phyloP scores from a whole-genome alignment of 176 grass and related monocot species.

The Melocanna baccifera region DNA sequence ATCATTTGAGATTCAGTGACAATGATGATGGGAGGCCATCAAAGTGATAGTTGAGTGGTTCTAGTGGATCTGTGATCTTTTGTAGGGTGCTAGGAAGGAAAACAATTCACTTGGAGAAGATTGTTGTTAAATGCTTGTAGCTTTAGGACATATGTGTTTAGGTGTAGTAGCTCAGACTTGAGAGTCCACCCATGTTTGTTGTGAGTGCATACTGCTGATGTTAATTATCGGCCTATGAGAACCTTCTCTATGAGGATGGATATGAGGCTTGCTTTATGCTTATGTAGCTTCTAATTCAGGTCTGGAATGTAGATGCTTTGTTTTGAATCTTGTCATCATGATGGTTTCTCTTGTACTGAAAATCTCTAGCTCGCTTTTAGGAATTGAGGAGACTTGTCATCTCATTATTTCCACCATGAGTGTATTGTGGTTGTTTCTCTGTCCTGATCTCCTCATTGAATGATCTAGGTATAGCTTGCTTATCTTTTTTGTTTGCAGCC shows the following conservation, averaged over 20 bases:
- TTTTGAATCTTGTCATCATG: not conserved
- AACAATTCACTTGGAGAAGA: constrained; percentile 28
- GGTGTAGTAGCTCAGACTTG: constrained; percentile 35
- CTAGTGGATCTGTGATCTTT: not conserved
- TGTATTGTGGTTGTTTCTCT: too few relatives aligned
- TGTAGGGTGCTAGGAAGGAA: not conserved
- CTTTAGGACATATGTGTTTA: constrained; percentile 40
- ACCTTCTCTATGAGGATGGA: constrained; percentile 3
- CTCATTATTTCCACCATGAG: not conserved
- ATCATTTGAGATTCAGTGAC: not conserved
- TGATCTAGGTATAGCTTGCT: not conserved
- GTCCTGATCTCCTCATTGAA: not conserved
- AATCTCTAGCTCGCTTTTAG: not conserved
- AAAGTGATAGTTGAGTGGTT: constrained; percentile 30
- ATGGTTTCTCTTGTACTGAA: not conserved
- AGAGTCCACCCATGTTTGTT: constrained; percentile 33
- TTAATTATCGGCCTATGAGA: constrained; percentile 26
- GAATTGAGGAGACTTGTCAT: not conserved
- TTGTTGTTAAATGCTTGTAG: constrained; percentile 53
- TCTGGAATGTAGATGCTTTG: constrained; percentile 8
- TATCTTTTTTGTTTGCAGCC: too few relatives aligned
- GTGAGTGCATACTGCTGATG: constrained; percentile 44
- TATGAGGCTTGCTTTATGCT: constrained; percentile 32
- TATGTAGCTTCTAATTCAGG: constrained; percentile 35
- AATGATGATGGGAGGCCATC: constrained; percentile 23